Base-by-base conservation (phyloP, 2,329 filamentous ascomycete species). In the Mollisia scopiformis region DNA sequence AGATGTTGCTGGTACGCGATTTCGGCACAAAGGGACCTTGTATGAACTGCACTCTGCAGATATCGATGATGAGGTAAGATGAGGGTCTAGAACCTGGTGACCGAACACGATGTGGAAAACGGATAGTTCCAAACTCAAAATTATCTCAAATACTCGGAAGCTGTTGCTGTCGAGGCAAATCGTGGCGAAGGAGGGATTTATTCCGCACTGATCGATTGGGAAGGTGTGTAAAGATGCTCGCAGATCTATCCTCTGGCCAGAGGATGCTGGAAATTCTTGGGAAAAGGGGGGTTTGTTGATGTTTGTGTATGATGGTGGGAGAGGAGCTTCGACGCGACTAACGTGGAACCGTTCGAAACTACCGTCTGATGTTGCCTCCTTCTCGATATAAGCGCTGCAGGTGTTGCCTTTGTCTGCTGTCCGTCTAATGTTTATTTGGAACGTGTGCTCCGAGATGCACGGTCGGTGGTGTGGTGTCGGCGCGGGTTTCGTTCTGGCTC, bases 391-490 rank as follows among this genome's bases (percentile, higher is more conserved):
- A 67, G 68, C 58, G 62, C 27, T 61, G 64, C 63, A 58, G 65
- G 60, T 67, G 58, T 60, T 41, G 55, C 41, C 51, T 59, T 21
- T 52, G 47, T 49, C 23, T 53, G 43, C 30, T 66, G 61, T 66
- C 63, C 64, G 67, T 65, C 63, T 43, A 63, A 68, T 67, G 61
- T 65, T 67, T 67, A 63, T 62, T 60, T 53, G 50, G 39, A 55
- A 65, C 43, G 41, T 23, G 16, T 19, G 23, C 30, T 58, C 50
- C 43, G 58, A 46, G 55, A 41, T 43, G 58, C 55, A 63, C 59
- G 52, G 58, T 64, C 54, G 51, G 31, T 39, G 21, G 60, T 60
- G 56, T 61, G 57, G 60, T 60, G 56, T 61, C 55, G 49, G 58
- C 43, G 62, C 61, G 35, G 59, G 57, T 63, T 27, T 62, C 56